Evolutionary conservation across 1,284 basidiomycete species (phyloP), one percentile per base, ranked within the genome.

Genomic region (Trametes hirsuta): DNA sequence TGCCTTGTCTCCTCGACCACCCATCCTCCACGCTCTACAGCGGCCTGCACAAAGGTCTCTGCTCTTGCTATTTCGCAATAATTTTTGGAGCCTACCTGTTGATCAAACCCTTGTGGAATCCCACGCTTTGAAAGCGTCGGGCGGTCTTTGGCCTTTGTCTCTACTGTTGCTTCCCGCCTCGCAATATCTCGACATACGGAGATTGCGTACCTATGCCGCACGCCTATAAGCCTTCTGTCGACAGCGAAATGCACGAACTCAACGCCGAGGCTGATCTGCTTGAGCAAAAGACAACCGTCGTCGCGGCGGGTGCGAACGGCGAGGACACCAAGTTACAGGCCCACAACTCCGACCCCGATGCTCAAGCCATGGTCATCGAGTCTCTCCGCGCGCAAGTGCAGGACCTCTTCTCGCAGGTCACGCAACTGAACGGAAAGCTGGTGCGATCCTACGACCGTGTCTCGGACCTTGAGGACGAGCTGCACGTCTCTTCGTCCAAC

Each of bases 371-470:
- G 76, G 83, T 96, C 66, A 93, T 96, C 67, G 75, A 81, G 12
- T 90, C 92, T 0, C 80, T 97, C 21, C 87, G 93, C 34, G 75
- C 81, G 2, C 95, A 97, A 73, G 84, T 97, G 15, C 84, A 88
- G 56, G 93, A 97, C 71, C 81, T 98, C 50, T 89, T 91, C 69
- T 88, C 91, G 25, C 96, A 98, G 75, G 93, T 97, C 45, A 88
- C 89, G 24, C 87, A 92, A 71, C 88, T 98, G 64, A 98, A 98
- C 74, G 79, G 82, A 71, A 98, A 99, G 75, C 90, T 99, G 48
- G 94, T 99, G 62, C 81, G 85, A 56, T 94, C 93, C 2, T 97
- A 98, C 75, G 93, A 96, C 71, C 86, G 93, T 47, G 88, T 97
- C 44, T 95, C 95, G 11, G 90, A 95, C 78, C 84, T 99, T 58